Percentiles rank a stretch among this genome's conserved stretches.
Conservation (phyloP, 768 basidiomycete genomes). For the Myochromella boudieri region DNA sequence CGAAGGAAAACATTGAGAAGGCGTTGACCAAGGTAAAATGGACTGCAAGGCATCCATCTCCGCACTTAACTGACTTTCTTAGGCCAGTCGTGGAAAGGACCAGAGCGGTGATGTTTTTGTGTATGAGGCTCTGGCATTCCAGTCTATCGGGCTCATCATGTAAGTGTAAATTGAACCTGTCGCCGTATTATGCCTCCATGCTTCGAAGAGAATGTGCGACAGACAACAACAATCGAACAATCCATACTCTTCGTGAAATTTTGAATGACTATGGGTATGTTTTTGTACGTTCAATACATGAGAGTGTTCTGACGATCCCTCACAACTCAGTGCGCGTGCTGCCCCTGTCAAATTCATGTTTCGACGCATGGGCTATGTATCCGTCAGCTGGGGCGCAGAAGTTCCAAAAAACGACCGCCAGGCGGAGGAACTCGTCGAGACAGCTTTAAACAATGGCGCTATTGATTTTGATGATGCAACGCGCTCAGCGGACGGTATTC, state of each 20-base stretch:
- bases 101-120: conserved; percentile 45
- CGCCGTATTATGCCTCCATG: too few relatives aligned
- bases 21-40: conserved; percentile 57
- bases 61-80: not conserved
- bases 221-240: conserved; percentile 65
- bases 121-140: conserved; percentile 62
- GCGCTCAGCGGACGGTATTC: not conserved
- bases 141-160: conserved; percentile 66
- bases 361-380: conserved; percentile 51
- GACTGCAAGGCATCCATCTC: too few relatives aligned
- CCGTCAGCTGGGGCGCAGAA: conserved; percentile 35
- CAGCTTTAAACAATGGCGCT: conserved; percentile 17
- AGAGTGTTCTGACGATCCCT: not conserved
- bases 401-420: conserved; percentile 26
- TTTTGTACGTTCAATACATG: not conserved
- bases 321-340: conserved; percentile 49
- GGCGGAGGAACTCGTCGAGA: conserved; percentile 33
- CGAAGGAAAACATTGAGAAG: conserved; percentile 68
- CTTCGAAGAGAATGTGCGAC: conserved; percentile 53
- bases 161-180: too few relatives aligned
- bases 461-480: conserved; percentile 19
- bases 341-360: conserved; percentile 71
- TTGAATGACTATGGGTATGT: conserved; percentile 46
- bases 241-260: conserved; percentile 54
- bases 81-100: conserved; percentile 52